Conservation (phyloP, 768 basidiomycete genomes). For the Nidularia sp. region DNA sequence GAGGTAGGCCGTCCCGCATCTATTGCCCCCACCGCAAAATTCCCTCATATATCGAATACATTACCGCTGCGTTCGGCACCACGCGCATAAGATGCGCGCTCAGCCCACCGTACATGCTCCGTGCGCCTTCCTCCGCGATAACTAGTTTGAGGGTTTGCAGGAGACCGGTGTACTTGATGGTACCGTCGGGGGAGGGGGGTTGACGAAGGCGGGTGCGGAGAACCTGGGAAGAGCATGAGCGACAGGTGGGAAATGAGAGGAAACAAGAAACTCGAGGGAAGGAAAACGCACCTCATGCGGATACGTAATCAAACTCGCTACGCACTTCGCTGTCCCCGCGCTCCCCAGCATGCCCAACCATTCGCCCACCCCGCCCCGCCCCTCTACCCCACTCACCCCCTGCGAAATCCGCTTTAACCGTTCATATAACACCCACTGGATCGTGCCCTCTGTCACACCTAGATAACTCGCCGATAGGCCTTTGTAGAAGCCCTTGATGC, state of each 20-base stretch:
- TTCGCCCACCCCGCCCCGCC: slow-evolving; percentile 52
- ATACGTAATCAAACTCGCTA: slow-evolving; percentile 94
- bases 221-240: slow-evolving; percentile 43
- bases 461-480: slow-evolving; percentile 93
- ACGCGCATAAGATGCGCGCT: slow-evolving; percentile 95
- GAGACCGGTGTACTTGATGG: slow-evolving; percentile 82
- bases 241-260: not conserved
- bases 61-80: slow-evolving; percentile 94
- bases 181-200: slow-evolving; percentile 65
- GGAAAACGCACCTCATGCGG: slow-evolving; percentile 81
- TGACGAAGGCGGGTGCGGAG: slow-evolving; percentile 91
- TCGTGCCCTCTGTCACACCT: slow-evolving; percentile 93
- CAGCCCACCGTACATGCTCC: slow-evolving; percentile 86
- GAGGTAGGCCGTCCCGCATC: no score
- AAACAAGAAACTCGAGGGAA: not conserved
- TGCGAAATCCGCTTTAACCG: slow-evolving; percentile 84
- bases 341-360: slow-evolving; percentile 86
- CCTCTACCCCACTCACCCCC: slow-evolving; percentile 52
- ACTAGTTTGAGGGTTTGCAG: slow-evolving; percentile 81
- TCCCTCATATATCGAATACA: slow-evolving; percentile 95
- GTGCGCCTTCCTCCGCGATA: slow-evolving; percentile 84
- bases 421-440: slow-evolving; percentile 98
- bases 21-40: slow-evolving; percentile 54
- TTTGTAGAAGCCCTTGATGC: slow-evolving; percentile 87
- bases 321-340: slow-evolving; percentile 89